Conservation (phyloP, 768 basidiomycete genomes). For the Hypsizygus marmoreus region DNA sequence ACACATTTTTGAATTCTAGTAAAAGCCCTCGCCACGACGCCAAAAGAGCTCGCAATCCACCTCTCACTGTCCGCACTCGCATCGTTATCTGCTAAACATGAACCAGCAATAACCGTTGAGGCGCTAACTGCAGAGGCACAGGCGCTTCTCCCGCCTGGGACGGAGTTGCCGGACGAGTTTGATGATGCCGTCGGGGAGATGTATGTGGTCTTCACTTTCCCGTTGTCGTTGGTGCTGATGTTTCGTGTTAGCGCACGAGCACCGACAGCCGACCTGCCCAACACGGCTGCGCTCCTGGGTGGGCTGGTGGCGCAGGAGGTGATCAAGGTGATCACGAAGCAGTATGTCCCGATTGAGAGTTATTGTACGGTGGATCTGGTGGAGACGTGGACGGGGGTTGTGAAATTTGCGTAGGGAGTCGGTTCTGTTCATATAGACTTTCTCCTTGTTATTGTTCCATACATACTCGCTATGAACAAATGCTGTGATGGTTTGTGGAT, state of each 20-base stretch:
- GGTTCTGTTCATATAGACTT: too few relatives aligned
- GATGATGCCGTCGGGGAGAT: slow-evolving; percentile 72
- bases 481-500: too few relatives aligned
- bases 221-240: not conserved
- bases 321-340: slow-evolving; percentile 95
- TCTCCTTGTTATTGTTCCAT: too few relatives aligned
- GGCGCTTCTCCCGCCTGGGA: slow-evolving; percentile 48
- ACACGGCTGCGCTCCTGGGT: slow-evolving; percentile 90
- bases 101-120: slow-evolving; percentile 46
- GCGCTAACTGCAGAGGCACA: slow-evolving; percentile 54
- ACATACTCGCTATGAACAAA: too few relatives aligned
- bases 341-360: slow-evolving; percentile 90
- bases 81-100: slow-evolving; percentile 28
- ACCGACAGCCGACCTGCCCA: slow-evolving; percentile 85
- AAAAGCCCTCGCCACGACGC: slow-evolving; percentile 37
- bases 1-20: slow-evolving; percentile 30
- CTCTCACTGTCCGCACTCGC: slow-evolving; percentile 70
- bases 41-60: slow-evolving; percentile 68
- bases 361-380: slow-evolving; percentile 85
- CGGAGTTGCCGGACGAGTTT: slow-evolving; percentile 56
- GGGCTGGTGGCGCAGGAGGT: slow-evolving; percentile 95
- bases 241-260: slow-evolving; percentile 62
- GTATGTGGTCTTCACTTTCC: slow-evolving; percentile 46
- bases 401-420: slow-evolving; percentile 23
- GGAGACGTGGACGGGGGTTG: slow-evolving; percentile 73